phyloP scores from a whole-genome alignment of 441 rosid genomes.

The Syzygium malaccense region DNA sequence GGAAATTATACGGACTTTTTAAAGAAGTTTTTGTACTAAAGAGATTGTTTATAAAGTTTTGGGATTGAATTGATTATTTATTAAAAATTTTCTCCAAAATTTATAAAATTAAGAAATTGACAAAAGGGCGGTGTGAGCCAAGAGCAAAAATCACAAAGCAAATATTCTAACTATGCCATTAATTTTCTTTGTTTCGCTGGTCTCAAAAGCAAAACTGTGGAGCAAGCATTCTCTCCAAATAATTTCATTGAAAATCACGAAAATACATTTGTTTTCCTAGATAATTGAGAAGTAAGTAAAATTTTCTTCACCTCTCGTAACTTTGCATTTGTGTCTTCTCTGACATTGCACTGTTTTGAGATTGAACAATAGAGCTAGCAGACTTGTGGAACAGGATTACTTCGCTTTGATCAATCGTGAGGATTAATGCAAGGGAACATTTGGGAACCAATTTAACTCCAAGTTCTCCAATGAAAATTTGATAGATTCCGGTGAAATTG shows the following conservation, averaged over 20 bases:
- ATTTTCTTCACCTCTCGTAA: neutral
- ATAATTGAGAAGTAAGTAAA: neutral
- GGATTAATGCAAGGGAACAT: neutral
- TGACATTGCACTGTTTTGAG: neutral
- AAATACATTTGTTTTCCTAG: neutral
- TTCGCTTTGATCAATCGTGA: neutral
- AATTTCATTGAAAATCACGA: neutral
- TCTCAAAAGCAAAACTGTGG: neutral
- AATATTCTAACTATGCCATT: neutral
- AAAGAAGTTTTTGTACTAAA: neutral
- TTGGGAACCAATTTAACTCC: neutral
- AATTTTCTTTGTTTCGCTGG: neutral
- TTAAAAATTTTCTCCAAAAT: neutral
- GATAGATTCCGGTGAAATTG: neutral
- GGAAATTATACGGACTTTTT: neutral
- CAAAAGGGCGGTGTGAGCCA: neutral
- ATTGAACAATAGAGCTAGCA: neutral
- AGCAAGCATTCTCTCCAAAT: neutral
- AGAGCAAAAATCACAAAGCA: neutral
- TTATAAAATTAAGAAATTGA: neutral
- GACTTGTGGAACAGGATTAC: neutral
- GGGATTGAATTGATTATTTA: neutral
- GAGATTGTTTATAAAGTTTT: neutral
- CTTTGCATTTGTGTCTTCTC: neutral
- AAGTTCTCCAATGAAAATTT: neutral